Evolutionary conservation across 2,329 filamentous ascomycete genomes (phyloP).

Genomic region (Zarea fungicola): DNA sequence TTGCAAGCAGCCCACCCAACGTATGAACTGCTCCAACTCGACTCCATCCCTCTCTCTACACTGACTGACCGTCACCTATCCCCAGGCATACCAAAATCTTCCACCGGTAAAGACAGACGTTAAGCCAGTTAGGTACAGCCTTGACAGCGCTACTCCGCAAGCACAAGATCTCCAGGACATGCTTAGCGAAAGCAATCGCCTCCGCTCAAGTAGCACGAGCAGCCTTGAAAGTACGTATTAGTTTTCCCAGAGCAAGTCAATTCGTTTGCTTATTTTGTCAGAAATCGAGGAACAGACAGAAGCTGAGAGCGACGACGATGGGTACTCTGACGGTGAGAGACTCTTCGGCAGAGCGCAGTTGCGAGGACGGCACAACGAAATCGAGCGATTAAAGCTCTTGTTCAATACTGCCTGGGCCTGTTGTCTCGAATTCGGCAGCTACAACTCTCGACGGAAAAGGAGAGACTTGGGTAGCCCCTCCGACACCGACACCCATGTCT

Average conservation of each 20-base stretch:
- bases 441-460: slow-evolving; percentile 9
- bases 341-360: slow-evolving; percentile 74
- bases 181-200: slow-evolving; percentile 47
- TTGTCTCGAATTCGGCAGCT: slow-evolving; percentile 12
- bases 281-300: slow-evolving; percentile 53
- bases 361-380: slow-evolving; percentile 44
- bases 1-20: slow-evolving; percentile 20
- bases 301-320: slow-evolving; percentile 49
- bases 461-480: slow-evolving; percentile 4
- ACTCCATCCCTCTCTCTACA: neutral
- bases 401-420: slow-evolving; percentile 40
- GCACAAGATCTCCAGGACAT: slow-evolving; percentile 79
- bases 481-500: slow-evolving; percentile 68
- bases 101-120: slow-evolving; percentile 73
- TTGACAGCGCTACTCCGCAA: slow-evolving; percentile 69
- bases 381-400: slow-evolving; percentile 67
- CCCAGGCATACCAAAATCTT: slow-evolving; percentile 43
- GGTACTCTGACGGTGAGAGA: slow-evolving; percentile 54
- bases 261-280: slow-evolving; percentile 27
- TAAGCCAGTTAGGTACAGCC: slow-evolving; percentile 57
- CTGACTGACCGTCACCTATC: slow-evolving; percentile 10
- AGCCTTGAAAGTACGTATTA: slow-evolving; percentile 68
- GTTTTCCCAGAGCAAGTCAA: neutral
- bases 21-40: slow-evolving; percentile 17
- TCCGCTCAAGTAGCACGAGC: slow-evolving; percentile 62